These are phyloP conservation scores for Aspergillus clavatus DNA, from an alignment of 2,329 filamentous ascomycete genomes.

Conservation along the genomic window DNA sequence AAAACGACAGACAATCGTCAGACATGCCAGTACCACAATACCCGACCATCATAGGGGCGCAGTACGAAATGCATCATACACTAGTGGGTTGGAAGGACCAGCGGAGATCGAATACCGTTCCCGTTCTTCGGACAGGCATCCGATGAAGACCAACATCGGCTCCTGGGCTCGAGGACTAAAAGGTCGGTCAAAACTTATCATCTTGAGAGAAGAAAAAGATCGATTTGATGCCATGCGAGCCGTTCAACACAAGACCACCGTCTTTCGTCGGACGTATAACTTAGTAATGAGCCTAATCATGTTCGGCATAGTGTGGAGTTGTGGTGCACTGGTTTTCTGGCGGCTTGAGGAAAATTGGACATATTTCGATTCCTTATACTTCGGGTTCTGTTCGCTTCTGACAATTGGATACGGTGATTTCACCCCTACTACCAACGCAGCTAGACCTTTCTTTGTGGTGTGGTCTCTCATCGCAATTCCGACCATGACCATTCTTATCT, in stretches of 20 bases:
- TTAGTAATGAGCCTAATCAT: constrained; percentile 62
- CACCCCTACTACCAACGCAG: constrained; percentile 69
- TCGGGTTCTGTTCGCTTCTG: constrained; percentile 74
- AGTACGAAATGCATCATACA: constrained; percentile 11
- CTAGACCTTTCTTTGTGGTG: constrained; percentile 84
- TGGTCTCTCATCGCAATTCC: constrained; percentile 84
- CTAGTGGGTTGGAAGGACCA: constrained; percentile 6
- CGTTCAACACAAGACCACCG: constrained; percentile 64
- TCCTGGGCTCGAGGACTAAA: constrained; percentile 11
- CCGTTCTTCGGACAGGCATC: constrained; percentile 8
- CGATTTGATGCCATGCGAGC: constrained; percentile 77
- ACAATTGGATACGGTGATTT: constrained; percentile 86
- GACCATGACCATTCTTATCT: constrained; percentile 81
- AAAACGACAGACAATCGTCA: constrained; percentile 50
- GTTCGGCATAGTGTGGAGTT: constrained; percentile 72
- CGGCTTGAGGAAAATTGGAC: constrained; percentile 52
- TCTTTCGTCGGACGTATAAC: constrained; percentile 68
- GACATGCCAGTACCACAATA: constrained; percentile 49
- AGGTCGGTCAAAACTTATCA: constrained; percentile 44
- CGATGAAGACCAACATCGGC: constrained; percentile 21
- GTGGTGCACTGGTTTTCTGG: constrained; percentile 74
- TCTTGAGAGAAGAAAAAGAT: constrained; percentile 60
- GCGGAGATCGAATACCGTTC: constrained; percentile 6
- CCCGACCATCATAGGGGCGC: constrained; percentile 17
- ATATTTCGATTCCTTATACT: constrained; percentile 81